Evolutionary conservation across 345 rosid species (phyloP).

Genomic region (Luvunga scandens): DNA sequence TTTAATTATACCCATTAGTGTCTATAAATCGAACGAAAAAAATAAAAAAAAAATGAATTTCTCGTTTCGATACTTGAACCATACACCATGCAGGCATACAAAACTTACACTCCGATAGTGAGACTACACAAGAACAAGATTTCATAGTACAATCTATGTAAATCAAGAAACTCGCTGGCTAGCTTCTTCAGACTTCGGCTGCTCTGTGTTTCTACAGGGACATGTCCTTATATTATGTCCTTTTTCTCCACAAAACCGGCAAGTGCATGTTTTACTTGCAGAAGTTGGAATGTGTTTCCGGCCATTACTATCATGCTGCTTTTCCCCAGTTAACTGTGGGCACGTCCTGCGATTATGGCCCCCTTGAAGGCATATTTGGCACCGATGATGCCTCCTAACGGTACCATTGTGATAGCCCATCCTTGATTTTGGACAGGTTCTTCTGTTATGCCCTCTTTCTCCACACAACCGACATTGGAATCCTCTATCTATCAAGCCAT

Average conservation of each 20-base stretch:
- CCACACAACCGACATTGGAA: constrained; percentile 72
- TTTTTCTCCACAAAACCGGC: constrained; percentile 42
- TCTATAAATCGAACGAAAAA: not conserved
- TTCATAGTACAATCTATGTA: too few species aligned
- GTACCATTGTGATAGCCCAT: constrained; percentile 20
- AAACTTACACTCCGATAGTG: too few species aligned
- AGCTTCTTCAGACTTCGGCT: not conserved
- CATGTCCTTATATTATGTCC: constrained; percentile 65
- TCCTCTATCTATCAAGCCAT: constrained; percentile 38
- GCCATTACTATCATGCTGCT: not conserved
- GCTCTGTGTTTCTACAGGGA: constrained; percentile 28
- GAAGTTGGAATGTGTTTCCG: constrained; percentile 2
- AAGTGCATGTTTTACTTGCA: constrained; percentile 32
- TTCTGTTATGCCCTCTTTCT: constrained; percentile 77
- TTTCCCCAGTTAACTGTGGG: constrained; percentile 27
- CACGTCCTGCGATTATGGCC: constrained; percentile 88
- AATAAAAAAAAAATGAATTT: not conserved
- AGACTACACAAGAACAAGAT: not conserved
- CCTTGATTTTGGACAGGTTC: constrained; percentile 62
- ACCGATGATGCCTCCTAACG: constrained; percentile 32
- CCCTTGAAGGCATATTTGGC: constrained; percentile 47
- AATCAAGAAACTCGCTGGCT: not conserved
- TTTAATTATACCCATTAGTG: not conserved
- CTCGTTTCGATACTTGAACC: not conserved
- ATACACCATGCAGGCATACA: too few species aligned